A percentile compares a stretch with the other conserved stretches of the same genome.
Conservation (phyloP, 2,329 filamentous ascomycete genomes). For the Diaporthe sp. region DNA sequence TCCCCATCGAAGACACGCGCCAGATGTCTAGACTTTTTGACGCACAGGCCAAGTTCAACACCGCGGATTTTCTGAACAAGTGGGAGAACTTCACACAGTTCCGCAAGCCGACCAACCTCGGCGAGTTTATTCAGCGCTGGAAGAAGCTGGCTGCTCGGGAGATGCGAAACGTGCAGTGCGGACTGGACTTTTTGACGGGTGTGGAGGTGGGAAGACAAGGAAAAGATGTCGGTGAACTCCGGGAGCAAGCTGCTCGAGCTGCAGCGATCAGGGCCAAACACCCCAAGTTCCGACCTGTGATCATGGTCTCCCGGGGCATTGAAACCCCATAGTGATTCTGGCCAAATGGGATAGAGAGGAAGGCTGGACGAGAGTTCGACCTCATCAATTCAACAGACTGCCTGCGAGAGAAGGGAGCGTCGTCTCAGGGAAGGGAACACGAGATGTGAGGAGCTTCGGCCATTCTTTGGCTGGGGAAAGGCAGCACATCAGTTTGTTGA, state of each 20-base stretch:
- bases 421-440: too few relatives aligned
- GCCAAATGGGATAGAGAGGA: too few relatives aligned
- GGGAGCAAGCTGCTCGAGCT: neutral
- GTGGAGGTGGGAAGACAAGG: neutral
- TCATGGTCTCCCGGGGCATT: neutral
- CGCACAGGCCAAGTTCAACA: neutral
- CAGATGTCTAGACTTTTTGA: slow-evolving; percentile 15
- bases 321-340: too few relatives aligned
- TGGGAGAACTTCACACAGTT: neutral
- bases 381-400: too few relatives aligned
- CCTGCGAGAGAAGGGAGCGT: too few relatives aligned
- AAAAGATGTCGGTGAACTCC: neutral
- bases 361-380: too few relatives aligned
- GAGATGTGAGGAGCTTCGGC: too few relatives aligned
- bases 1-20: neutral
- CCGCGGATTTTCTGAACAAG: neutral
- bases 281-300: neutral
- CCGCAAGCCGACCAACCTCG: neutral
- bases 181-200: neutral
- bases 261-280: neutral
- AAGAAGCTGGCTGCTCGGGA: neutral
- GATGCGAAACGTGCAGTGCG: neutral
- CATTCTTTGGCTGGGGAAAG: too few relatives aligned
- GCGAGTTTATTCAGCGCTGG: neutral
- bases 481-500: too few relatives aligned